A percentile compares a stretch with the other conserved stretches of the same genome.
Evolutionary conservation across 2,329 filamentous ascomycete genomes (phyloP).

Genomic region (Penicillium sp.): DNA sequence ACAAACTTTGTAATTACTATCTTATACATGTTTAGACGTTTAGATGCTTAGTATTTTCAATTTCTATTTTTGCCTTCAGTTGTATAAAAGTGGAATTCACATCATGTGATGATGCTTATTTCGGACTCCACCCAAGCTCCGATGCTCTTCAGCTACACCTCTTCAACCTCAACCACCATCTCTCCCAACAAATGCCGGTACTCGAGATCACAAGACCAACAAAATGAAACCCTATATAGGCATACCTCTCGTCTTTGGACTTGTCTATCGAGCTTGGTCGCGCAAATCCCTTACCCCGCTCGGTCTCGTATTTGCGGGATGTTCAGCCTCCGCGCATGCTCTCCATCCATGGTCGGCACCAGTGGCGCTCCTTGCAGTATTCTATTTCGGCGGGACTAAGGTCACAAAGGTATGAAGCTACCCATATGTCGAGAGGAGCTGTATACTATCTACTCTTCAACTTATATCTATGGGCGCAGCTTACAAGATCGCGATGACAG

Average conservation of each 20-base stretch:
- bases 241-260: slow-evolving; percentile 52
- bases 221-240: slow-evolving; percentile 48
- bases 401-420: slow-evolving; percentile 69
- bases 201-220: neutral
- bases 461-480: neutral
- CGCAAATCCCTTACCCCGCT: slow-evolving; percentile 75
- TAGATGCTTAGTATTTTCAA: neutral
- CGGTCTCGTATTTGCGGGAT: slow-evolving; percentile 69
- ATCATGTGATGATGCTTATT: slow-evolving; percentile 12
- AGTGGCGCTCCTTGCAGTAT: slow-evolving; percentile 77
- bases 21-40: neutral
- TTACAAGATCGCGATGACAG: slow-evolving; percentile 44
- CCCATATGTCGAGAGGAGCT: neutral
- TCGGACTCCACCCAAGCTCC: slow-evolving; percentile 20
- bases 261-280: slow-evolving; percentile 67
- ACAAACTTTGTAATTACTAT: too few species aligned
- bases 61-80: neutral
- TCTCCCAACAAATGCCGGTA: neutral
- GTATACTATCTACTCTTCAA: neutral
- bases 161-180: slow-evolving; percentile 1
- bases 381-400: slow-evolving; percentile 81
- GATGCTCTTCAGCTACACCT: neutral
- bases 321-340: slow-evolving; percentile 78
- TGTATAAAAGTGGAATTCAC: neutral
- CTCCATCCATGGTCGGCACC: slow-evolving; percentile 93